Percentiles rank a stretch among this genome's conserved stretches.
Evolutionary conservation across 2,329 filamentous ascomycete genomes (phyloP).

Genomic region (Fonsecaea nubica): DNA sequence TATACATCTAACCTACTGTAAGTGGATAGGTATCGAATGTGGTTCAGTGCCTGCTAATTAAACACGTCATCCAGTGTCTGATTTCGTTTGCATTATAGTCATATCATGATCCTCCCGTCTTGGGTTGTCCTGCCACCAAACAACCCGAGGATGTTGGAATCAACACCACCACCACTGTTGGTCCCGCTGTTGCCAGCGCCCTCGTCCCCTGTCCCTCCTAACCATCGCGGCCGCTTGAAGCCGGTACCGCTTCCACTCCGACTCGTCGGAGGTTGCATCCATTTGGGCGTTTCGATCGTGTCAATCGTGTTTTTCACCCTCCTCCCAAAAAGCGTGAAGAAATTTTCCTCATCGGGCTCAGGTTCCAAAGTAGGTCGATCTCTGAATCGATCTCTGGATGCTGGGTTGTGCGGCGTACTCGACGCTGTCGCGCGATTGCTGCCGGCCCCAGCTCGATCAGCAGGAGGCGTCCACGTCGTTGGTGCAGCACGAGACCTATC

Average conservation of each 20-base stretch:
- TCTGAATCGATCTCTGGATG: constrained; percentile 39
- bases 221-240: constrained; percentile 81
- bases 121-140: constrained; percentile 26
- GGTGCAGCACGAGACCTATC: constrained; percentile 43
- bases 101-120: constrained; percentile 33
- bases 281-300: constrained; percentile 77
- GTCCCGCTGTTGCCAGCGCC: constrained; percentile 2
- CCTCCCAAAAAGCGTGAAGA: constrained; percentile 83
- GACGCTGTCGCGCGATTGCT: constrained; percentile 16
- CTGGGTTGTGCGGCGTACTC: background rate
- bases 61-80: background rate
- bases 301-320: constrained; percentile 93
- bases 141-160: constrained; percentile 30
- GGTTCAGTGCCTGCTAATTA: constrained; percentile 2
- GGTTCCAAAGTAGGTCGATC: constrained; percentile 54
- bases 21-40: background rate
- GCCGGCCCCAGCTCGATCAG: constrained; percentile 31
- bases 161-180: background rate
- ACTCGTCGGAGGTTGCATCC: constrained; percentile 63
- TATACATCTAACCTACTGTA: background rate
- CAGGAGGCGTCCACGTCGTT: constrained; percentile 45
- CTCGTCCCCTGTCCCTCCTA: constrained; percentile 59
- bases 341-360: constrained; percentile 75
- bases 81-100: background rate
- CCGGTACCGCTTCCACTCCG: constrained; percentile 64